A percentile compares a stretch with the other conserved stretches of the same genome.
These are phyloP conservation scores for Xerocomellus amylosporus DNA, from an alignment of 768 basidiomycete species.

Conservation along the genomic window DNA sequence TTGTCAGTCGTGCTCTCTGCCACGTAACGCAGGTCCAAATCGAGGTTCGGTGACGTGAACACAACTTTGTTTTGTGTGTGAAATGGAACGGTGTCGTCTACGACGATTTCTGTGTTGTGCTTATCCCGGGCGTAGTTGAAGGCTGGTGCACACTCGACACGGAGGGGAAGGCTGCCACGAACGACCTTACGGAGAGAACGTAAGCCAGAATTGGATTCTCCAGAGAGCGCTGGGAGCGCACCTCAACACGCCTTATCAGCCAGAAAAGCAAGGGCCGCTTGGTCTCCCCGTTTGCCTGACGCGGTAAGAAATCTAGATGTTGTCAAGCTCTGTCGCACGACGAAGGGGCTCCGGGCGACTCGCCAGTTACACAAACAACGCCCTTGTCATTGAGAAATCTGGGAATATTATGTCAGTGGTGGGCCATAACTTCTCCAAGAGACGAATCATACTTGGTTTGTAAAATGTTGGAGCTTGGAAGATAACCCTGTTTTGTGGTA, in stretches of 20 bases:
- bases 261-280: slow-evolving; percentile 73
- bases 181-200: slow-evolving; percentile 51
- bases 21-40: slow-evolving; percentile 77
- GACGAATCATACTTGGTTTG: slow-evolving; percentile 62
- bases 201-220: not conserved
- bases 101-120: slow-evolving; percentile 62
- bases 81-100: slow-evolving; percentile 44
- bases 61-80: slow-evolving; percentile 53
- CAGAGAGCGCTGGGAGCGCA: slow-evolving; percentile 15
- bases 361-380: slow-evolving; percentile 80
- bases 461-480: slow-evolving; percentile 79
- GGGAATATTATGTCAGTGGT: not conserved
- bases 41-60: slow-evolving; percentile 56
- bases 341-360: not conserved
- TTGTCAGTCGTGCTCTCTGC: slow-evolving; percentile 54
- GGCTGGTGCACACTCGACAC: slow-evolving; percentile 90
- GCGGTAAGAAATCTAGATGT: slow-evolving; percentile 71
- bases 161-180: slow-evolving; percentile 75
- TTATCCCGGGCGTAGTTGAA: slow-evolving; percentile 88
- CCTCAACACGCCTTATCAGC: slow-evolving; percentile 82
- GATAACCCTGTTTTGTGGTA: slow-evolving; percentile 77
- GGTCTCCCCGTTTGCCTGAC: slow-evolving; percentile 40
- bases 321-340: slow-evolving; percentile 4
- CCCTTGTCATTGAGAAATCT: slow-evolving; percentile 85
- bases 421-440: not conserved